A percentile compares a stretch with the other conserved stretches of the same genome.
Conservation (phyloP, 1,139 yeast species). For the Sugiyamaella grinbergsii region DNA sequence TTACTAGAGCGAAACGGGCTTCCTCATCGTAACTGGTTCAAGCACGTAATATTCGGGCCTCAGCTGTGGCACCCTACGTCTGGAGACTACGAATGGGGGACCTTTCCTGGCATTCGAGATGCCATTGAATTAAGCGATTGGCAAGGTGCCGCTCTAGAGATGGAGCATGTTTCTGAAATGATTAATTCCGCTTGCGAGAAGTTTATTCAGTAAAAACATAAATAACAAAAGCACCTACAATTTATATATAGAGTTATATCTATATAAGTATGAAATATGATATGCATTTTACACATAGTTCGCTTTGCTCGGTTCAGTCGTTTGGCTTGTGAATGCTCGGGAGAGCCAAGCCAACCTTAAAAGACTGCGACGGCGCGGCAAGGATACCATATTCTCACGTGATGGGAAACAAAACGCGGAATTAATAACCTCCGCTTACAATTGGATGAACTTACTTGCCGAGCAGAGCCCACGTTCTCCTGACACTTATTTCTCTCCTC, state of each 20-base stretch:
- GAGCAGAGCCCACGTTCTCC: too few relatives aligned
- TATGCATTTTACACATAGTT: background rate
- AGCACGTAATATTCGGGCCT: constrained; percentile 71
- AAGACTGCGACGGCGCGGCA: constrained; percentile 1
- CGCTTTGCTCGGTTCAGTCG: background rate
- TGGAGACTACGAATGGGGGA: constrained; percentile 55
- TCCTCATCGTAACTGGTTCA: constrained; percentile 63
- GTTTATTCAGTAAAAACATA: constrained; percentile 12
- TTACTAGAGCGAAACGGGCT: constrained; percentile 51
- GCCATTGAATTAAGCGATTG: constrained; percentile 54
- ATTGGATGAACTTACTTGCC: background rate
- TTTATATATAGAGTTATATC: background rate
- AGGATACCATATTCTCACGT: background rate
- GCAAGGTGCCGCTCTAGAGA: constrained; percentile 51
- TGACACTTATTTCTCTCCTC: background rate
- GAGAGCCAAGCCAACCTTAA: too few relatives aligned
- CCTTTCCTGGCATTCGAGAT: constrained; percentile 78
- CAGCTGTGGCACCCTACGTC: constrained; percentile 59
- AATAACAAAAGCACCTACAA: background rate
- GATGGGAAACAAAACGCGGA: constrained; percentile 7
- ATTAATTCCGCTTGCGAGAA: constrained; percentile 6
- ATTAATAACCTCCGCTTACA: constrained; percentile 2
- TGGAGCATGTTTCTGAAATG: constrained; percentile 8
- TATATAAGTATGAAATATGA: too few relatives aligned
- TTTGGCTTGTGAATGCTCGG: too few relatives aligned